Evolutionary conservation across 148 eudicot species (phyloP), one percentile per base, ranked within the genome.

Genomic region (Chenopodium quinoa): DNA sequence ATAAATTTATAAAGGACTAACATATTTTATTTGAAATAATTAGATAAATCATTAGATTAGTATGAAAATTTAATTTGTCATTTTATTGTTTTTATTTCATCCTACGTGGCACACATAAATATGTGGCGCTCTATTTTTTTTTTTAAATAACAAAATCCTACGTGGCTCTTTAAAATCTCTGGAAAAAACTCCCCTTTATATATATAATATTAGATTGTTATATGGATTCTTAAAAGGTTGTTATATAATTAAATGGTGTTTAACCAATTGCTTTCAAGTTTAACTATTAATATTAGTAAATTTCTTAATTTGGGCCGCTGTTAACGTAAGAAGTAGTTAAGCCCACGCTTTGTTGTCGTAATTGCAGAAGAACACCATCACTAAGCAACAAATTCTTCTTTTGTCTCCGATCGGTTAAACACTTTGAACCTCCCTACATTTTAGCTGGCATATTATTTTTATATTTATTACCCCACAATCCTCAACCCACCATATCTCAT

Each of bases 301-400:
- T 2, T 31, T 31, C 44, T 3, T 7, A 75, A 22, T 14, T 52
- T 54, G 23, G 44, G 11, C 65, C 4, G 34, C 40, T 58, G 20
- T 56, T 58, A 75, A 75, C 60, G 78, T 75, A 54, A 50, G 20
- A 5, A 58, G 29, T 54, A 0, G 52, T 72, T 72, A 60, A 17
- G 54, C 70, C 70, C 79, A 77, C 68, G 79, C 9, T 62, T 56
- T 77, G 8, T 77, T 77, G 70, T 77, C 79, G 20, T 62, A 56
- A 77, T 62, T 62, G 27, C 9, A 77, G 69, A 34, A 62, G 58
- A 63, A 56, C 29, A 34, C 9, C 52, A 77, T 40, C 56, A 22
- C 71, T 62, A 58, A 63, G 70, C 70, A 62, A 62, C 70, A 77
- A 77, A 62, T 65, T 19, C 5, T 6, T 58, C 34, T 76, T 76